Percentiles rank a stretch among this genome's conserved stretches.
phyloP scores from a whole-genome alignment of 163 green algal genomes.

The Volvox carteri region DNA sequence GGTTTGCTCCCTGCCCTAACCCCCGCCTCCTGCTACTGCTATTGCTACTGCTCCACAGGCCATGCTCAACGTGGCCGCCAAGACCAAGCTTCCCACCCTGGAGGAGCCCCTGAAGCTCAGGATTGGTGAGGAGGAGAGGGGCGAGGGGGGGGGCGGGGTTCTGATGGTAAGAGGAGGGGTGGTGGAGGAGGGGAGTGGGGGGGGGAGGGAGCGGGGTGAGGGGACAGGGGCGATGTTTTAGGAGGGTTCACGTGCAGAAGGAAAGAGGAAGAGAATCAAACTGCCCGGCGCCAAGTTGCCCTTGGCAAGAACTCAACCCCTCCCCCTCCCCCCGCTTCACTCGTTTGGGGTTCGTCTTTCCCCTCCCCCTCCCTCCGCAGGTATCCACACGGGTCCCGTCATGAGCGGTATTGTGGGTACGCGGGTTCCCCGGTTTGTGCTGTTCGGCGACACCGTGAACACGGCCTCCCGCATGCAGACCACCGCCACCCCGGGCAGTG shows the following conservation, averaged over 20 bases:
- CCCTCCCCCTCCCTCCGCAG: constrained; percentile 8
- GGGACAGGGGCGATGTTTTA: too few species aligned
- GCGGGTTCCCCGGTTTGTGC: constrained; percentile 45
- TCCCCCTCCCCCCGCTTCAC: too few species aligned
- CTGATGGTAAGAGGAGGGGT: neutral
- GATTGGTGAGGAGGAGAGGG: constrained; percentile 11
- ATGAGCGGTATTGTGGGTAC: constrained; percentile 48
- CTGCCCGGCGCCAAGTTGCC: too few species aligned
- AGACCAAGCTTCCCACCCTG: neutral
- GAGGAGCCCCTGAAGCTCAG: constrained; percentile 20
- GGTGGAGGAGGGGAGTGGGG: neutral
- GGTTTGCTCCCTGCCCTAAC: too few species aligned
- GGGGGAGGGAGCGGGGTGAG: neutral
- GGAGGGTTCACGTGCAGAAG: too few species aligned
- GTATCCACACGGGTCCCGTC: constrained; percentile 39
- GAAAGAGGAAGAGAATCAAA: too few species aligned
- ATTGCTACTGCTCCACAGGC: constrained; percentile 28
- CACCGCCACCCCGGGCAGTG: constrained; percentile 30
- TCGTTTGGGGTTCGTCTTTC: too few species aligned
- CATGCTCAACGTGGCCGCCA: constrained; percentile 22
- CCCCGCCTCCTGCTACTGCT: too few species aligned
- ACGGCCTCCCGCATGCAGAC: constrained; percentile 49
- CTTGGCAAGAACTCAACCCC: too few species aligned
- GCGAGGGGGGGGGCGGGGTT: neutral
- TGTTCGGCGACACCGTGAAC: constrained; percentile 56